A percentile compares a stretch with the other conserved stretches of the same genome.
These are phyloP conservation scores for Backusella morwellensis DNA, from an alignment of 192 early-diverging fungal genomes.

Conservation along the genomic window DNA sequence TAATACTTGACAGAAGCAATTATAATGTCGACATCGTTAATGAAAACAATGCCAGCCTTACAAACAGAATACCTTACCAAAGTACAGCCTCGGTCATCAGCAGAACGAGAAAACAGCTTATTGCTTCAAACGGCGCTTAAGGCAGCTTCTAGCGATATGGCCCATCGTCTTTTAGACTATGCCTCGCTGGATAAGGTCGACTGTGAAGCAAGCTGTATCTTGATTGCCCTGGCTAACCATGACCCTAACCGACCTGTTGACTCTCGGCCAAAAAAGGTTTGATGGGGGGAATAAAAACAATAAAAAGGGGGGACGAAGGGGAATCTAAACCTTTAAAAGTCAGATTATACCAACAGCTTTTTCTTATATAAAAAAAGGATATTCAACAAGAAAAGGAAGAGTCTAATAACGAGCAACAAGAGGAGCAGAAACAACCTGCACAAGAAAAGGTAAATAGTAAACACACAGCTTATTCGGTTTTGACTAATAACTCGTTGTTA, in stretches of 20 bases:
- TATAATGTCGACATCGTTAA: not conserved
- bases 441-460: not conserved
- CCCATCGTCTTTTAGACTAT: conserved; percentile 25
- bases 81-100: conserved; percentile 29
- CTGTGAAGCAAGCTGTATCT: conserved; percentile 33
- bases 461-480: not conserved
- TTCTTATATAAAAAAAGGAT: not conserved
- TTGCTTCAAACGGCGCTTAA: not conserved
- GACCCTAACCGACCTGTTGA: conserved; percentile 5
- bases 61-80: conserved; percentile 5
- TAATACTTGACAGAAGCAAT: not conserved
- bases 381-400: conserved; percentile 2
- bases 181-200: conserved; percentile 29
- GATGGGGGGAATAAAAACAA: not conserved
- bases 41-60: not conserved
- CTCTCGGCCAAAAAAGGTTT: conserved; percentile 10
- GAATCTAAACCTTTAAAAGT: conserved; percentile 13
- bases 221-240: conserved; percentile 34
- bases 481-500: too few species aligned
- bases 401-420: not conserved
- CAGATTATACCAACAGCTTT: not conserved
- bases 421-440: not conserved
- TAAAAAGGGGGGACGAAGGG: not conserved
- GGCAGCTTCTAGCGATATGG: conserved; percentile 2
- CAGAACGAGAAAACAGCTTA: conserved; percentile 21